These are phyloP conservation scores for Dichotomocladium elegans DNA, from an alignment of 371 early-diverging fungal species.

Conservation along the genomic window DNA sequence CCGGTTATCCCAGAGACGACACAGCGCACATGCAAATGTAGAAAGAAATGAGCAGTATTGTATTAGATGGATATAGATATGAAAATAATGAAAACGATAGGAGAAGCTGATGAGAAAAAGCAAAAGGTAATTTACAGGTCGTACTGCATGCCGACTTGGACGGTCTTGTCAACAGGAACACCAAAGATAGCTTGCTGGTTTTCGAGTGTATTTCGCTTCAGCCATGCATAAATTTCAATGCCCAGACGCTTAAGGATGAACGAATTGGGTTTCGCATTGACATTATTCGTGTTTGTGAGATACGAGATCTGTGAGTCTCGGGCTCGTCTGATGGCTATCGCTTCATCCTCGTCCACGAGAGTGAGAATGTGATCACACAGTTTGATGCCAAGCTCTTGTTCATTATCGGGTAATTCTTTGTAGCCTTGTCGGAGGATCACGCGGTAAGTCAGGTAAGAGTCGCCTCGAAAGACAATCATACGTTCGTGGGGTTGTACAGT, in stretches of 20 bases:
- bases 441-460: conserved; percentile 10
- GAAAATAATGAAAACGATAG: no score
- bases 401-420: conserved; percentile 14
- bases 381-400: neutral
- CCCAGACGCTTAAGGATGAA: conserved; percentile 11
- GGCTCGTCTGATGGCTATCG: neutral
- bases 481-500: conserved; percentile 23
- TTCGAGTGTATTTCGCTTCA: conserved; percentile 11
- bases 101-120: no score
- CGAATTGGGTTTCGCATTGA: neutral
- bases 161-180: conserved; percentile 13
- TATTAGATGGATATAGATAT: no score
- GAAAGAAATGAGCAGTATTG: no score
- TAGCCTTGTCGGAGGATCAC: conserved; percentile 29
- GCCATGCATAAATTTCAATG: conserved; percentile 6
- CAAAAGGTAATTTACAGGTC: conserved; percentile 6
- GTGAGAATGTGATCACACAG: conserved; percentile 3
- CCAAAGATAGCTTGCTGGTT: conserved; percentile 13
- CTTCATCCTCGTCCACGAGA: conserved; percentile 6
- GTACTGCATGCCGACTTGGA: conserved; percentile 16
- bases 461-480: conserved; percentile 14
- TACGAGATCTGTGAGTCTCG: conserved; percentile 9
- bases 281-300: conserved; percentile 7
- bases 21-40: no score
- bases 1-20: no score